Evolutionary conservation across 1,139 yeast species (phyloP).

Genomic region (Lodderomyces margitis): DNA sequence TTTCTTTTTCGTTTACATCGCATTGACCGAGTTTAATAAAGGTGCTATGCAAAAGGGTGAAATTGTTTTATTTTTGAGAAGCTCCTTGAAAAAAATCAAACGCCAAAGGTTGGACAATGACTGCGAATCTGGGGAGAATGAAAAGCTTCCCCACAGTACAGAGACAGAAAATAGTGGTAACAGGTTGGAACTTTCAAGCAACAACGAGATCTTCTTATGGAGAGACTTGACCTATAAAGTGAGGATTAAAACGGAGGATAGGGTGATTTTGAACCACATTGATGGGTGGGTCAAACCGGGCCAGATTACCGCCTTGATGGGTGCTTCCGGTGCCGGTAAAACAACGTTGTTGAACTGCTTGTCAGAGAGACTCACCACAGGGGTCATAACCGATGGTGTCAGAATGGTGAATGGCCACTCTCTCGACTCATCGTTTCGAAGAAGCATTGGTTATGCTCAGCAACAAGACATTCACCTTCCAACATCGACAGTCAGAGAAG

Average conservation of each 20-base stretch:
- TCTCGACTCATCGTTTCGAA: conserved; percentile 34
- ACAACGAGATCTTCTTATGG: conserved; percentile 69
- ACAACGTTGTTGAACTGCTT: conserved; percentile 35
- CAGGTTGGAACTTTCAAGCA: conserved; percentile 28
- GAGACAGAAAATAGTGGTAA: conserved; percentile 7
- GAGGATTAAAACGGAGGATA: conserved; percentile 59
- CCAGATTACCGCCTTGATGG: conserved; percentile 31
- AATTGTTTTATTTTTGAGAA: conserved; percentile 56
- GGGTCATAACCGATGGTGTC: conserved; percentile 34
- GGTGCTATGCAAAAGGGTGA: conserved; percentile 88
- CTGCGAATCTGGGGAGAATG: conserved; percentile 12
- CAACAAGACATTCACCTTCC: conserved; percentile 41
- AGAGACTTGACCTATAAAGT: conserved; percentile 73
- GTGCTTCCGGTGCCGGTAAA: conserved; percentile 39
- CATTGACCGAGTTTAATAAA: conserved; percentile 63
- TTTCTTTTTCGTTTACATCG: conserved; percentile 55
- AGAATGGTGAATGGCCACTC: conserved; percentile 39
- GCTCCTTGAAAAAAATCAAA: conserved; percentile 39
- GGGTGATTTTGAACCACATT: conserved; percentile 63
- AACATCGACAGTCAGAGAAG: conserved; percentile 40
- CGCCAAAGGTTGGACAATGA: conserved; percentile 20
- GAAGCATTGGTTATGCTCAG: conserved; percentile 43
- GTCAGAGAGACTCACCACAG: conserved; percentile 35
- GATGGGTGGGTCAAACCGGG: conserved; percentile 61
- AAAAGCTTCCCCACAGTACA: conserved; percentile 10